These are phyloP conservation scores for Phytophthora ramorum DNA, from an alignment of 352 stramenopile species.

Conservation along the genomic window DNA sequence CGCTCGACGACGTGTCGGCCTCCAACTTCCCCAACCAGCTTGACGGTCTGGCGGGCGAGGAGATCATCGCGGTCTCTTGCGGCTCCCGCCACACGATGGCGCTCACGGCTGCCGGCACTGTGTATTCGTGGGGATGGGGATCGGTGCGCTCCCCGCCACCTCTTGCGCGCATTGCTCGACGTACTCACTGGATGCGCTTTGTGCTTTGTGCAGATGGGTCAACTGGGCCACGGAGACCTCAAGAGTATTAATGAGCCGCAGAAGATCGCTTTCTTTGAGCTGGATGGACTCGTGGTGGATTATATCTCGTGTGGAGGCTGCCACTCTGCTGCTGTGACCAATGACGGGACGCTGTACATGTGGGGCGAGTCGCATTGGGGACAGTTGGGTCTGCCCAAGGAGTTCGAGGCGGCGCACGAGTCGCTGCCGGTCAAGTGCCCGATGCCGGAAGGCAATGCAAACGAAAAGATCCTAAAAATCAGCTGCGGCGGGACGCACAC, in stretches of 20 bases:
- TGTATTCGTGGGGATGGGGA: slow-evolving; percentile 86
- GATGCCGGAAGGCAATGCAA: slow-evolving; percentile 49
- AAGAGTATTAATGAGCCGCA: slow-evolving; percentile 73
- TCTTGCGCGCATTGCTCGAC: slow-evolving; percentile 3
- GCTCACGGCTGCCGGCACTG: slow-evolving; percentile 62
- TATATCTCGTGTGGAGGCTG: slow-evolving; percentile 86
- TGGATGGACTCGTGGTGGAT: slow-evolving; percentile 56
- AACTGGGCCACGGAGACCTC: slow-evolving; percentile 78
- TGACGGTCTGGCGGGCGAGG: slow-evolving; percentile 49
- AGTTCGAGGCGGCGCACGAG: slow-evolving; percentile 65
- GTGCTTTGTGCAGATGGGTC: slow-evolving; percentile 63
- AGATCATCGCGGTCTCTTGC: slow-evolving; percentile 76
- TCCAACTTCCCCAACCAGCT: slow-evolving; percentile 80
- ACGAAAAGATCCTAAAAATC: slow-evolving; percentile 75
- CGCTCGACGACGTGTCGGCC: slow-evolving; percentile 78
- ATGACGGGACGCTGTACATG: slow-evolving; percentile 77
- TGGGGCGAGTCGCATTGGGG: slow-evolving; percentile 88
- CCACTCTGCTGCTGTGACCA: slow-evolving; percentile 80
- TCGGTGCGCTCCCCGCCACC: slow-evolving; percentile 35
- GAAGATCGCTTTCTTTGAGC: slow-evolving; percentile 69
- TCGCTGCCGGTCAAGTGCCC: slow-evolving; percentile 71
- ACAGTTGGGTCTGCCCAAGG: slow-evolving; percentile 74
- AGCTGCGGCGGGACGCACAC: slow-evolving; percentile 85
- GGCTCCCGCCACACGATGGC: slow-evolving; percentile 86
- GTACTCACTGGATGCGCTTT: slow-evolving; percentile 16